Evolutionary conservation across 345 rosid genomes (phyloP).

Genomic region (Raphanus raphanistrum): DNA sequence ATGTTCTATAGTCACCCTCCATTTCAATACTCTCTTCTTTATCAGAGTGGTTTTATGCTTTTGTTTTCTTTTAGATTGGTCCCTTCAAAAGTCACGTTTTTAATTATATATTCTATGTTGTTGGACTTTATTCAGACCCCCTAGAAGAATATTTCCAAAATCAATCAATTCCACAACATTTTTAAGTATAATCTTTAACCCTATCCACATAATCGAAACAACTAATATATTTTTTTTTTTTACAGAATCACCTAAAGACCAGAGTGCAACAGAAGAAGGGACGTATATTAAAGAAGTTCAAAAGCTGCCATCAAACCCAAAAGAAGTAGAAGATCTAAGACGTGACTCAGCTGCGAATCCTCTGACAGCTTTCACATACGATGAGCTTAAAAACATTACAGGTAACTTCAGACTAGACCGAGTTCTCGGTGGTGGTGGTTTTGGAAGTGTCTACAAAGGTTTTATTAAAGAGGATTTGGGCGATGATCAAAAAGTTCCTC

Average conservation of each 20-base stretch:
- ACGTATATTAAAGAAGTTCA: constrained; percentile 46
- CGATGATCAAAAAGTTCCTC: constrained; percentile 50
- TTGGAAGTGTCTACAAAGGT: constrained; percentile 92
- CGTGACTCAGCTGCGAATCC: constrained; percentile 81
- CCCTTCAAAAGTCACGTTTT: constrained; percentile 12
- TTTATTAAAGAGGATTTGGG: constrained; percentile 62
- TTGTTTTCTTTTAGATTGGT: constrained; percentile 31
- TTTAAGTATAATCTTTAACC: background rate
- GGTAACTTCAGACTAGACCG: constrained; percentile 81
- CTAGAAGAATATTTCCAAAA: background rate
- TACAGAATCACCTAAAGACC: constrained; percentile 66
- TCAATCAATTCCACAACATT: background rate
- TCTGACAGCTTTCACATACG: constrained; percentile 71
- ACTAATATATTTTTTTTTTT: constrained; percentile 3
- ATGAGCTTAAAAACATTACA: constrained; percentile 72
- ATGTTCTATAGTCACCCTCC: background rate
- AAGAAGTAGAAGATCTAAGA: constrained; percentile 94
- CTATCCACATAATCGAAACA: background rate
- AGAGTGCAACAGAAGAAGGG: constrained; percentile 41
- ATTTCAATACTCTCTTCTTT: background rate
- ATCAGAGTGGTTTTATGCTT: background rate
- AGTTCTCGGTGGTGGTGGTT: constrained; percentile 94
- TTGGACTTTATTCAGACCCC: background rate
- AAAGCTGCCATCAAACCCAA: constrained; percentile 83
- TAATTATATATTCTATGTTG: background rate